Conservation (phyloP, 192 early-diverging fungal species). For the Phycomyces blakesleeanus region DNA sequence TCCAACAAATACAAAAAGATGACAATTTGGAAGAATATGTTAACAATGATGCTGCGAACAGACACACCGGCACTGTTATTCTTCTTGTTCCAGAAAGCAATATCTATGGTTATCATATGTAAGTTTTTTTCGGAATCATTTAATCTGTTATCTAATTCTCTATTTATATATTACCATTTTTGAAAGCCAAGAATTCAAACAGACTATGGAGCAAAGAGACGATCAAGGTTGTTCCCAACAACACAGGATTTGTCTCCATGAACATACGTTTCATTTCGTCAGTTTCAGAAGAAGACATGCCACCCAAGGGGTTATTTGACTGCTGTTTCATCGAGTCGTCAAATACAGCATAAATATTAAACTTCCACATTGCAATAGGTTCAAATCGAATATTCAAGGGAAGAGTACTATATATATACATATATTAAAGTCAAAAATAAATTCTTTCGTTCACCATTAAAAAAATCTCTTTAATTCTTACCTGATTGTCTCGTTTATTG, state of each 20-base stretch:
- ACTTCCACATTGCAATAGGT: constrained; percentile 70
- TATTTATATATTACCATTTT: constrained; percentile 66
- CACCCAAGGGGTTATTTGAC: constrained; percentile 51
- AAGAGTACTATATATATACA: constrained; percentile 40
- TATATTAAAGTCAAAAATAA: too few species aligned
- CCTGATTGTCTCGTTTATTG: constrained; percentile 75
- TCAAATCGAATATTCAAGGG: constrained; percentile 63
- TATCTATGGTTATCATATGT: constrained; percentile 52
- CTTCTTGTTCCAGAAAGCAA: constrained; percentile 84
- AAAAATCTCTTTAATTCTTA: constrained; percentile 17
- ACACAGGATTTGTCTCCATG: constrained; percentile 81
- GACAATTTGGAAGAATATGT: constrained; percentile 80
- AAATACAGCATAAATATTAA: constrained; percentile 55
- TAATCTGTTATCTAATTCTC: too few species aligned
- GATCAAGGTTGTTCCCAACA: constrained; percentile 69
- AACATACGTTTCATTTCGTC: constrained; percentile 92
- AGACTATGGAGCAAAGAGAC: constrained; percentile 78
- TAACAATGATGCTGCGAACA: constrained; percentile 73
- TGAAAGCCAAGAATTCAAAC: constrained; percentile 92
- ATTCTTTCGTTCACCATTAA: background rate
- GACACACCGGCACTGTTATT: constrained; percentile 81
- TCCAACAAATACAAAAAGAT: constrained; percentile 87
- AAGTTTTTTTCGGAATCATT: background rate
- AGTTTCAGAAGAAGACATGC: constrained; percentile 47
- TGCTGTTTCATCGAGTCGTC: constrained; percentile 63